Evolutionary conservation across 2,329 filamentous ascomycete genomes (phyloP).

Genomic region (Aspergillus floridensis): DNA sequence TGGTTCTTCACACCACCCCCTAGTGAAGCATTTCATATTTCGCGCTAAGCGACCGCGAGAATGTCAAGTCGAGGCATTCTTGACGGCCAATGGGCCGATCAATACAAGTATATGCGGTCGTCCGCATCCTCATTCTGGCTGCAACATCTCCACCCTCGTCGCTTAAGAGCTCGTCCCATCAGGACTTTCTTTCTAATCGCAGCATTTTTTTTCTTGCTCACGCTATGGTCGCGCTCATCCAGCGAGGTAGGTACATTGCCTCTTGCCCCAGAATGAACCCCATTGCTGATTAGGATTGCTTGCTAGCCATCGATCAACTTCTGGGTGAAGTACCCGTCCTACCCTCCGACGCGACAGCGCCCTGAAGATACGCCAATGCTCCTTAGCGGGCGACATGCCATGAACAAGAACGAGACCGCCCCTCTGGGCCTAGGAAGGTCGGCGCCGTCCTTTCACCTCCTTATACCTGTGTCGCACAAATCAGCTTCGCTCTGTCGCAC

Average conservation of each 20-base stretch:
- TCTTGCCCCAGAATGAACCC: neutral
- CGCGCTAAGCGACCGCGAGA: conserved; percentile 8
- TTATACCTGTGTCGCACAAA: conserved; percentile 51
- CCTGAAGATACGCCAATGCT: conserved; percentile 34
- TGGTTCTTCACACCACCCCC: neutral
- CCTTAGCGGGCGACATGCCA: conserved; percentile 16
- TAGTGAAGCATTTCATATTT: neutral
- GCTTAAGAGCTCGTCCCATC: conserved; percentile 27
- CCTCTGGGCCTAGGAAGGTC: conserved; percentile 33
- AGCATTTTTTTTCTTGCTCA: conserved; percentile 25
- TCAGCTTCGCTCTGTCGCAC: conserved; percentile 57
- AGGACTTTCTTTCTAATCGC: conserved; percentile 22
- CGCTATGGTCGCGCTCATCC: conserved; percentile 21
- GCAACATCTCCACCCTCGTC: conserved; percentile 26
- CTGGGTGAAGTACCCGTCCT: conserved; percentile 36
- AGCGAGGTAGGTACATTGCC: conserved; percentile 13
- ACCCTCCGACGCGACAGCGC: conserved; percentile 27
- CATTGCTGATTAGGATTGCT: neutral
- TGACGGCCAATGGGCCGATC: conserved; percentile 24
- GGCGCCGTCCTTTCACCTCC: conserved; percentile 52
- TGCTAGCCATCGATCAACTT: conserved; percentile 28
- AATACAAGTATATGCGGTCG: conserved; percentile 23
- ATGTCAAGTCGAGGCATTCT: conserved; percentile 28
- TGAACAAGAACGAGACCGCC: conserved; percentile 29
- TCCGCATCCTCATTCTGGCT: conserved; percentile 20